Evolutionary conservation across 345 rosid genomes (phyloP).

Genomic region (Ceriops tagal): DNA sequence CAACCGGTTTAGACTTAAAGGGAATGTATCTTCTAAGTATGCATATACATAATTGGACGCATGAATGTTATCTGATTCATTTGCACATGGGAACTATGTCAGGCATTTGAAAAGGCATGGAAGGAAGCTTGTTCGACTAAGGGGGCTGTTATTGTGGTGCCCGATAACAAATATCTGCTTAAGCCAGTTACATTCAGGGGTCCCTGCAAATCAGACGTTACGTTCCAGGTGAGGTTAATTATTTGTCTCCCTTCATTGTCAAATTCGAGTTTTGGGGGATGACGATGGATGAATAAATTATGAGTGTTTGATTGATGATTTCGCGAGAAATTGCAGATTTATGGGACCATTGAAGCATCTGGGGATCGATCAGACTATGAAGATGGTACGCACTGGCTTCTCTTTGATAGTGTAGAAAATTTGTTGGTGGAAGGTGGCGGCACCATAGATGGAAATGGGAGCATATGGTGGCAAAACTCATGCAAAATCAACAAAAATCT

Average conservation of each 20-base stretch:
- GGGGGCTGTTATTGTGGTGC: constrained; percentile 44
- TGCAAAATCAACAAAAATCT: constrained; percentile 67
- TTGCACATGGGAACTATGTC: background rate
- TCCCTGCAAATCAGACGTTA: constrained; percentile 59
- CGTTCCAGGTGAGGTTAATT: constrained; percentile 44
- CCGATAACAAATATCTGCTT: constrained; percentile 46
- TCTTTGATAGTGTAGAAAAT: constrained; percentile 44
- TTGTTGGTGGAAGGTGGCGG: constrained; percentile 62
- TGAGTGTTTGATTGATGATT: background rate
- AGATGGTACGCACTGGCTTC: constrained; percentile 58
- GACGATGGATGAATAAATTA: too few species aligned
- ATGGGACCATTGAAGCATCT: constrained; percentile 63
- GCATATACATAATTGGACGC: too few species aligned
- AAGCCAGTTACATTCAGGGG: constrained; percentile 54
- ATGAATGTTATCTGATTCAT: too few species aligned
- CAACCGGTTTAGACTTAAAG: too few species aligned
- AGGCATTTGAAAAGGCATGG: constrained; percentile 84
- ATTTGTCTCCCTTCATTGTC: background rate
- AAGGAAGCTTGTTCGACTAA: constrained; percentile 56
- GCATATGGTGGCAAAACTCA: constrained; percentile 84
- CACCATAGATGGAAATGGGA: constrained; percentile 68
- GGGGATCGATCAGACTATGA: constrained; percentile 47
- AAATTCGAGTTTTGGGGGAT: background rate
- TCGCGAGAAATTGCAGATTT: constrained; percentile 35
- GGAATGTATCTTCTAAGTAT: too few species aligned